Conservation (phyloP, 2,329 filamentous ascomycete genomes). For the Neopestalotiopsis rosae region DNA sequence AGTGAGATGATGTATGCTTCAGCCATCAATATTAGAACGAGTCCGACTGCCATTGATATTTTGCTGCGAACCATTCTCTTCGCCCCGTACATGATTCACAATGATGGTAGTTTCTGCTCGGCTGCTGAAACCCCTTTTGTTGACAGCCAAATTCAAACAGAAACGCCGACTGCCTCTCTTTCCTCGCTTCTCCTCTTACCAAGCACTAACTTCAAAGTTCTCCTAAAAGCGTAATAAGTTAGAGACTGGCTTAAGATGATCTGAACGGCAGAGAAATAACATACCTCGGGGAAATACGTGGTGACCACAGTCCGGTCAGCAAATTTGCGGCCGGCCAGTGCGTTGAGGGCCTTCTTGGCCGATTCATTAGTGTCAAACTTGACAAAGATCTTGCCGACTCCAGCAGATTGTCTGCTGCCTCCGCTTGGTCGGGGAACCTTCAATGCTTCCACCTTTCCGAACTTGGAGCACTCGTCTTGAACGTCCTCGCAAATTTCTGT, state of each 20-base stretch:
- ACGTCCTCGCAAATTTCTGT: conserved; percentile 97
- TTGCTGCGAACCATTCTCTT: background rate
- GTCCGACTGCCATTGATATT: background rate
- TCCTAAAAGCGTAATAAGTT: conserved; percentile 63
- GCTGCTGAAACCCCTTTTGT: background rate
- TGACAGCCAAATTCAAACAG: background rate
- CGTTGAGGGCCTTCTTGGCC: conserved; percentile 82
- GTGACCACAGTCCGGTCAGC: conserved; percentile 94
- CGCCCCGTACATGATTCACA: background rate
- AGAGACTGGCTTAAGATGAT: conserved; percentile 8
- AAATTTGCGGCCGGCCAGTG: conserved; percentile 95
- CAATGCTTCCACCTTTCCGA: conserved; percentile 81
- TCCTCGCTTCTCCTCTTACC: conserved; percentile 58
- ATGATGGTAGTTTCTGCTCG: background rate
- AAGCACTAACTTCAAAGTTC: conserved; percentile 91
- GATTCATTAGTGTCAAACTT: conserved; percentile 83
- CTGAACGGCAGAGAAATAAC: conserved; percentile 24
- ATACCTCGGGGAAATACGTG: conserved; percentile 93
- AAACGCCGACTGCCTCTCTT: background rate
- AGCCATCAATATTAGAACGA: background rate
- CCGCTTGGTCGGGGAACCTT: conserved; percentile 90
- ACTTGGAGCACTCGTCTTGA: conserved; percentile 90
- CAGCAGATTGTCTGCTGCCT: conserved; percentile 81
- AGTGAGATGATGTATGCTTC: background rate
- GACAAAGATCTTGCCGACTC: conserved; percentile 97